Evolutionary conservation across 805 yeast genomes (phyloP), one percentile per base, ranked within the genome.

Genomic region (Ascoidea rubescens): DNA sequence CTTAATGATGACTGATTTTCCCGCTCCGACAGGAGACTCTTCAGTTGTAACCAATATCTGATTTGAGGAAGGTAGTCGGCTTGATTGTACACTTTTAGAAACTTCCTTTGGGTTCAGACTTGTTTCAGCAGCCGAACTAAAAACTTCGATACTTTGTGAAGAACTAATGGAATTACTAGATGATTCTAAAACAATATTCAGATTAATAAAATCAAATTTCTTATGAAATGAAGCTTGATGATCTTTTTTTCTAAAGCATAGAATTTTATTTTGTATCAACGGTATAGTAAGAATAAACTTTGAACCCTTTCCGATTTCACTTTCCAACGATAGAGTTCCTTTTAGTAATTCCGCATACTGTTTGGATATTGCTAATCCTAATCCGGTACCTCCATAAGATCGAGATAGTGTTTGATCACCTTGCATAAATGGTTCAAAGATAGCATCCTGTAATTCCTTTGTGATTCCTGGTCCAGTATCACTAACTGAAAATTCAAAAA

Each of bases 381-480:
- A 71, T 1, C 98, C 99, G 0, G 97, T 93, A 58, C 99, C 99
- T 54, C 98, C 97, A 62, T 85, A 83, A 53, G 90, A 87, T 62
- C 96, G 75, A 5, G 96, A 86, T 31, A 88, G 71, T 0, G 96
- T 88, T 65, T 89, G 96, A 62, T 91, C 98, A 51, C 98, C 99
- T 68, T 91, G 99, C 17, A 90, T 89, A 70, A 91, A 91, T 1
- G 98, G 97, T 61, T 93, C 97, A 65, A 91, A 91, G 1, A 91
- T 95, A 55, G 84, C 80, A 47, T 80, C 80, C 61, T 87, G 96
- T 52, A 89, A 66, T 1, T 82, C 79, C 12, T 83, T 80, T 46
- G 87, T 95, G 51, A 91, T 90, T 54, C 99, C 99, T 0, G 97
- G 90, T 4, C 99, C 98, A 0, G 95, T 87, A 64, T 91, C 99